Evolutionary conservation across 2,329 filamentous ascomycete genomes (phyloP), one percentile per base, ranked within the genome.

Genomic region (Domatiomyces globalis): DNA sequence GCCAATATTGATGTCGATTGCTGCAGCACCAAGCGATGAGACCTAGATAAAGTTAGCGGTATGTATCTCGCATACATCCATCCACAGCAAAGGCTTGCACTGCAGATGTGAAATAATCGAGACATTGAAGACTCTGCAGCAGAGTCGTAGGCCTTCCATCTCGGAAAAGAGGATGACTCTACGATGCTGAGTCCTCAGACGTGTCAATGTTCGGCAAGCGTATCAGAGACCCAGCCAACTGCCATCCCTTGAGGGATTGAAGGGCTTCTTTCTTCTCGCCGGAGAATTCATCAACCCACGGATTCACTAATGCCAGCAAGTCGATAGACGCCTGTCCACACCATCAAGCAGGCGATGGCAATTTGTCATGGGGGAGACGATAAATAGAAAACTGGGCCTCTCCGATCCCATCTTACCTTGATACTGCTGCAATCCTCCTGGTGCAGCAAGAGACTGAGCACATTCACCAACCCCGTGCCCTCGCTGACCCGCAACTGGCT

Each of bases 381-480:
- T 48, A 46, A 20, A 45, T 48, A 36, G 22, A 9, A 48, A 17
- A 39, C 46, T 45, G 29, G 44, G 50, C 29, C 17, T 45, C 43
- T 45, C 19, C 46, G 15, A 49, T 50, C 55, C 29, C 48, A 42
- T 56, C 63, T 61, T 61, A 72, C 67, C 64, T 66, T 61, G 46
- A 72, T 56, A 9, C 64, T 66, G 20, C 52, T 58, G 56, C 87
- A 89, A 66, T 96, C 85, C 1, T 69, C 66, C 54, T 80, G 74
- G 0, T 76, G 68, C 45, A 96, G 69, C 20, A 95, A 69, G 56
- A 98, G 83, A 9, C 83, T 85, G 27, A 81, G 80, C 45, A 88
- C 71, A 63, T 95, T 88, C 49, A 96, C 83, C 57, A 95, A 83
- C 0, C 87, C 87, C 25, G 83, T 74, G 0, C 81, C 78, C 6